Percentiles rank a stretch among this genome's conserved stretches.
These are phyloP conservation scores for Mariannaea elegans DNA, from an alignment of 2,329 filamentous ascomycete genomes.

Conservation along the genomic window DNA sequence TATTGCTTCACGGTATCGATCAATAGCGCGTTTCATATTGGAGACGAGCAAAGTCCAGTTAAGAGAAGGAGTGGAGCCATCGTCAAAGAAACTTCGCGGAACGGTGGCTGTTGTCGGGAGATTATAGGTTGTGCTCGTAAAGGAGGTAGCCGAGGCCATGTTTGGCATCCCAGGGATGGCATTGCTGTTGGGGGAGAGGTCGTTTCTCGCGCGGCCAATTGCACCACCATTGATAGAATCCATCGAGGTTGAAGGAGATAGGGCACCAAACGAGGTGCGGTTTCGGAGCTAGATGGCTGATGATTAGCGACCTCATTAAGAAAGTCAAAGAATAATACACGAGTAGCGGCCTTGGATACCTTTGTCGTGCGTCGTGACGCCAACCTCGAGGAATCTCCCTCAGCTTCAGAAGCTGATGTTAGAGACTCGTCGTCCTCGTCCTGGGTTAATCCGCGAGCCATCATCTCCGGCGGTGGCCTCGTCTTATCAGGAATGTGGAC, in stretches of 20 bases:
- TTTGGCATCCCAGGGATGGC: conserved; percentile 56
- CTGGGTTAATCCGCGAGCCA: conserved; percentile 82
- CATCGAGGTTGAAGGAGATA: conserved; percentile 90
- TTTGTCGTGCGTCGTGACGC: conserved; percentile 71
- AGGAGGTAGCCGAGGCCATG: conserved; percentile 68
- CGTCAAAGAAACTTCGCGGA: conserved; percentile 89
- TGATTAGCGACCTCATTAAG: conserved; percentile 25
- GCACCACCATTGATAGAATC: conserved; percentile 83
- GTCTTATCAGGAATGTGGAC: conserved; percentile 90
- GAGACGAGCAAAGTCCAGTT: conserved; percentile 91
- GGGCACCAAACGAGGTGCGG: conserved; percentile 73
- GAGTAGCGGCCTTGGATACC: conserved; percentile 51
- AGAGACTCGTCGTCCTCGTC: conserved; percentile 90
- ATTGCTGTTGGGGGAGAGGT: conserved; percentile 58
- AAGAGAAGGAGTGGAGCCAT: conserved; percentile 79
- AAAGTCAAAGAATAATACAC: background rate
- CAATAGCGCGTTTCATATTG: conserved; percentile 91
- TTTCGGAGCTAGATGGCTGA: conserved; percentile 59
- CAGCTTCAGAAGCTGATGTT: conserved; percentile 85
- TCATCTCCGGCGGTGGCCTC: conserved; percentile 87
- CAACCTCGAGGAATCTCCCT: conserved; percentile 76
- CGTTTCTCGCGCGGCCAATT: conserved; percentile 64
- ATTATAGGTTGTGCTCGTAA: conserved; percentile 66
- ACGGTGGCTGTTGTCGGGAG: conserved; percentile 68
- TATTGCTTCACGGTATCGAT: conserved; percentile 90